A percentile compares a stretch with the other conserved stretches of the same genome.
These are phyloP conservation scores for Pichia heedii DNA, from an alignment of 805 yeast species.

Conservation along the genomic window DNA sequence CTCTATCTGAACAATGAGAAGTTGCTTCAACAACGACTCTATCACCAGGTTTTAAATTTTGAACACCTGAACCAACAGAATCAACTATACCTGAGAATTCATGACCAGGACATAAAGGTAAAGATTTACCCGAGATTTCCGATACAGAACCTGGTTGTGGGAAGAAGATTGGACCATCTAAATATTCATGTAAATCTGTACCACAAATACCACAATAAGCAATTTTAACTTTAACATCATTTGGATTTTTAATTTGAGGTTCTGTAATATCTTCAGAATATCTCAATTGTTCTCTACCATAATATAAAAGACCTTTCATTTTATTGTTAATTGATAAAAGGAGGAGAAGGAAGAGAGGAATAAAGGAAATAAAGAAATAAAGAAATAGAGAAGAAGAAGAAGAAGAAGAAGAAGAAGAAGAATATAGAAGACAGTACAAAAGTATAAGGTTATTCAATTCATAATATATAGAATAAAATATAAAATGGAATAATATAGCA, in stretches of 20 bases:
- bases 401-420: background rate
- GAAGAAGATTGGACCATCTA: conserved; percentile 53
- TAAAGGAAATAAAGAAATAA: background rate
- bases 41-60: conserved; percentile 39
- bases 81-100: conserved; percentile 23
- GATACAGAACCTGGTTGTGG: conserved; percentile 23
- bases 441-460: too few species aligned
- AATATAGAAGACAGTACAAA: background rate
- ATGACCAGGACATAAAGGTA: conserved; percentile 31
- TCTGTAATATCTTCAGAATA: conserved; percentile 27
- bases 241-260: conserved; percentile 18
- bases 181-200: conserved; percentile 49
- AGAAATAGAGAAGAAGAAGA: background rate
- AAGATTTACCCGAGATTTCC: conserved; percentile 31
- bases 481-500: too few species aligned
- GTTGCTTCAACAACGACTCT: conserved; percentile 57
- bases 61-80: conserved; percentile 39
- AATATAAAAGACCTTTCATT: conserved; percentile 43
- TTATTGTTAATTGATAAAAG: background rate
- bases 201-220: conserved; percentile 58
- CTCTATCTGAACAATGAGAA: conserved; percentile 37
- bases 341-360: background rate
- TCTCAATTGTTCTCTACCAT: conserved; percentile 37
- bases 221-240: conserved; percentile 26
- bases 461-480: too few species aligned